Evolutionary conservation across 176 grass and related monocot genomes (phyloP).

Genomic region (Saccharum spontaneum): DNA sequence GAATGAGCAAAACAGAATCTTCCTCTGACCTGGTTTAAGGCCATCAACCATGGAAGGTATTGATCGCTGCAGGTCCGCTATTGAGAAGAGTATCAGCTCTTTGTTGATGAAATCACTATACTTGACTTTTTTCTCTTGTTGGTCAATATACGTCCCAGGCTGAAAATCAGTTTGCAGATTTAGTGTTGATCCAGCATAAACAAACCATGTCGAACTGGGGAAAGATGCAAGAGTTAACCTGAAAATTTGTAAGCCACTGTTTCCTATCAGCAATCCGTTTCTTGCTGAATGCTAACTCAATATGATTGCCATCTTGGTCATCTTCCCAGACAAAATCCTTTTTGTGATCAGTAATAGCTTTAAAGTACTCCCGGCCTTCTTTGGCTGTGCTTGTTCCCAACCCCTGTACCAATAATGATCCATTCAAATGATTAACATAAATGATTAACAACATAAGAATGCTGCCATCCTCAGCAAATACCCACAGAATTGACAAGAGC

Average conservation of each 20-base stretch:
- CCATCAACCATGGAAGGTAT: constrained; percentile 97
- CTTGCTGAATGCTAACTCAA: constrained; percentile 93
- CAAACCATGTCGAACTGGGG: not conserved
- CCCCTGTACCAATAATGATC: constrained; percentile 45
- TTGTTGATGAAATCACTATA: constrained; percentile 97
- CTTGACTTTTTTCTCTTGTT: constrained; percentile 49
- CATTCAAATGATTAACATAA: not conserved
- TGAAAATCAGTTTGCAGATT: constrained; percentile 30
- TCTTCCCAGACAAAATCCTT: constrained; percentile 76
- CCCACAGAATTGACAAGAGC: not conserved
- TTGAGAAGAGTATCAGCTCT: constrained; percentile 85
- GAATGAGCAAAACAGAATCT: constrained; percentile 88
- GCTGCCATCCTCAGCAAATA: not conserved
- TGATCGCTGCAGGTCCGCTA: constrained; percentile 86
- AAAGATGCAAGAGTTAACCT: constrained; percentile 43
- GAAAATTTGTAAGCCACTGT: constrained; percentile 72
- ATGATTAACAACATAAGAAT: not conserved
- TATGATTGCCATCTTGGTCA: constrained; percentile 59
- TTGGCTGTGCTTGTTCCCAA: constrained; percentile 77
- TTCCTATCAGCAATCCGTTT: constrained; percentile 78
- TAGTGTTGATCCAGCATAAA: constrained; percentile 19
- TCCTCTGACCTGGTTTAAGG: constrained; percentile 83
- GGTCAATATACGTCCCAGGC: constrained; percentile 83
- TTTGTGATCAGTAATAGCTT: constrained; percentile 40
- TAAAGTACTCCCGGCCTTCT: constrained; percentile 73